These are phyloP conservation scores for Plantago major DNA, from an alignment of 257 asterid species.

Conservation along the genomic window DNA sequence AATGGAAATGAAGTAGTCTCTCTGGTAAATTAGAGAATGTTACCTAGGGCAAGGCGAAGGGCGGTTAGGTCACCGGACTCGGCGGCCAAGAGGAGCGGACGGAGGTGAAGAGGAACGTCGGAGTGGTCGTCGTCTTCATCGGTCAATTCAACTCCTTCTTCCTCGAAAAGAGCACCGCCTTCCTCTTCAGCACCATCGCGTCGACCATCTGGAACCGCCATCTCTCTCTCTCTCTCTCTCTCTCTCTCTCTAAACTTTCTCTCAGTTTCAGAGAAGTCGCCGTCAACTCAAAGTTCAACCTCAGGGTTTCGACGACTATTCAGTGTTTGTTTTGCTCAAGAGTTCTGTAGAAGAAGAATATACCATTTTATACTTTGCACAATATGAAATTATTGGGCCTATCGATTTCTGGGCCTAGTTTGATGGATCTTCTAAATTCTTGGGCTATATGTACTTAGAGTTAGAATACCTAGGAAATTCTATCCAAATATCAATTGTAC, in stretches of 20 bases:
- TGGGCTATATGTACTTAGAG: too few relatives aligned
- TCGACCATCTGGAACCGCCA: constrained; percentile 82
- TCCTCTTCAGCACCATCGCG: constrained; percentile 66
- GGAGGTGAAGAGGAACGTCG: constrained; percentile 69
- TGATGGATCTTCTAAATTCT: too few relatives aligned
- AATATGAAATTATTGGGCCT: too few relatives aligned
- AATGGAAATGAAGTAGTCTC: not conserved
- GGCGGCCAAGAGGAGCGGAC: constrained; percentile 66
- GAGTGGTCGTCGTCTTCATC: constrained; percentile 44
- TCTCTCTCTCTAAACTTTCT: constrained; percentile 1
- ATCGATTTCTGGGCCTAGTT: too few relatives aligned
- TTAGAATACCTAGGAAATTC: too few relatives aligned
- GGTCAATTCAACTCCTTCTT: constrained; percentile 42
- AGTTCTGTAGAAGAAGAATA: too few relatives aligned
- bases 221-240: constrained; percentile 16
- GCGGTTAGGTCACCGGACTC: constrained; percentile 61
- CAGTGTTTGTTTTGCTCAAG: too few relatives aligned
- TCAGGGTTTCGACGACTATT: too few relatives aligned
- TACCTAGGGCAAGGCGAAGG: constrained; percentile 78
- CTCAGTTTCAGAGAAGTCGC: not conserved
- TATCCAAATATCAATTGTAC: not conserved
- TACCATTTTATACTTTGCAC: too few relatives aligned
- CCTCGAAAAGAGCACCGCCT: constrained; percentile 53
- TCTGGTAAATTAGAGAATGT: not conserved
- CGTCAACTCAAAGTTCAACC: too few relatives aligned